Evolutionary conservation across 2,329 filamentous ascomycete species (phyloP).

Genomic region (Talaromyces marneffei): DNA sequence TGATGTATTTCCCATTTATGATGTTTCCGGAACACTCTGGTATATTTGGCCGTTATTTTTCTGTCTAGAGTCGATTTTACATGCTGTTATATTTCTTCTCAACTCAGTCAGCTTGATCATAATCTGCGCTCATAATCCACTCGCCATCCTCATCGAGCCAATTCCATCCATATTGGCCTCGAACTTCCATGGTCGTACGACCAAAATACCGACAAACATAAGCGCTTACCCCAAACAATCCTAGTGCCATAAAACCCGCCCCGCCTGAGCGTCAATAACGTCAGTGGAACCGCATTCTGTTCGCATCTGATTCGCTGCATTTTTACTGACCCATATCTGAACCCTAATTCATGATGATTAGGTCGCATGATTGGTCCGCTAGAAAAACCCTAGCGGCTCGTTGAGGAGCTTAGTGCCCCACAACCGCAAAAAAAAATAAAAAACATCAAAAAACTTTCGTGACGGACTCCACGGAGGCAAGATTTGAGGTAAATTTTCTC

Average conservation of each 20-base stretch:
- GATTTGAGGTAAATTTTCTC: neutral
- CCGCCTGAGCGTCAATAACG: neutral
- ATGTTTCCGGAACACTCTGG: neutral
- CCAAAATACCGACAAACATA: neutral
- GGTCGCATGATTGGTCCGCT: neutral
- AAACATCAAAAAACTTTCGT: neutral
- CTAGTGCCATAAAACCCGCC: neutral
- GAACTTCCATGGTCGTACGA: neutral
- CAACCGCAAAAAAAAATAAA: slow-evolving; percentile 1
- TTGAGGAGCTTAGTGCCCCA: slow-evolving; percentile 8
- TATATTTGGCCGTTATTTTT: neutral
- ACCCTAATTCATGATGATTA: neutral
- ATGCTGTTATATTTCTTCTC: neutral
- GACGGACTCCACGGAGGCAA: neutral
- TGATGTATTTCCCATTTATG: neutral
- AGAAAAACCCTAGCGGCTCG: slow-evolving; percentile 3
- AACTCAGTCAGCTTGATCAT: no score
- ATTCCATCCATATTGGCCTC: no score
- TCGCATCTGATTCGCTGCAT: neutral
- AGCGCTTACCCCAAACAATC: neutral
- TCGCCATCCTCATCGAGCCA: neutral
- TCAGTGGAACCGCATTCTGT: slow-evolving; percentile 2
- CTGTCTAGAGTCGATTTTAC: neutral
- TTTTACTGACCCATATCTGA: neutral
- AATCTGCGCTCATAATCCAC: neutral